A percentile compares a stretch with the other conserved stretches of the same genome.
Conservation (phyloP, 1,139 yeast species). For the Oligophagozyma castellii region DNA sequence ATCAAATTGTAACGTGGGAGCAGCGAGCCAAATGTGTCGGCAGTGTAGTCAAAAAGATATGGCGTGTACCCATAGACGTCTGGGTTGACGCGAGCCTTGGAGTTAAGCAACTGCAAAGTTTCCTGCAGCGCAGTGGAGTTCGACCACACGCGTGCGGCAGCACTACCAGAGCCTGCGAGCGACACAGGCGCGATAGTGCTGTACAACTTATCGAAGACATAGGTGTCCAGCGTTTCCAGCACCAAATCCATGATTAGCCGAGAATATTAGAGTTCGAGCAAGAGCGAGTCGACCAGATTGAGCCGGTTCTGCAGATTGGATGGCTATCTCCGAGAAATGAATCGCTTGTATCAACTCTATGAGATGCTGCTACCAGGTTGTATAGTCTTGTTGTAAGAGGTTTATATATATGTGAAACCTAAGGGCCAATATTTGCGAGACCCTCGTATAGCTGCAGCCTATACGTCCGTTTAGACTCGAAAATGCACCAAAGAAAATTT, state of each 20-base stretch:
- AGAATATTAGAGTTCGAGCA: too few relatives aligned
- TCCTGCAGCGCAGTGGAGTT: slow-evolving; percentile 14
- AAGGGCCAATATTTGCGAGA: too few relatives aligned
- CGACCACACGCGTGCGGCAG: slow-evolving; percentile 11
- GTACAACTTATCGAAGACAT: slow-evolving; percentile 55
- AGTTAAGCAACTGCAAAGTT: slow-evolving; percentile 9
- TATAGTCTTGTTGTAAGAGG: too few relatives aligned
- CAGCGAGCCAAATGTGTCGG: slow-evolving; percentile 45
- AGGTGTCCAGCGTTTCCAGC: slow-evolving; percentile 64
- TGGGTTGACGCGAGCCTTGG: slow-evolving; percentile 11
- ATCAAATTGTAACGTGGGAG: slow-evolving; percentile 57
- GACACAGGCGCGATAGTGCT: slow-evolving; percentile 45
- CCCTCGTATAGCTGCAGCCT: too few relatives aligned
- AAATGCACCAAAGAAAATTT: too few relatives aligned
- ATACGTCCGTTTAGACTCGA: too few relatives aligned
- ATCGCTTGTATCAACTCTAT: too few relatives aligned
- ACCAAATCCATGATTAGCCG: slow-evolving; percentile 73
- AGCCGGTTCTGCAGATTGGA: too few relatives aligned
- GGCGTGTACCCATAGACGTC: slow-evolving; percentile 38
- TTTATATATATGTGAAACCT: too few relatives aligned
- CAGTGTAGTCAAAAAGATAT: slow-evolving; percentile 35
- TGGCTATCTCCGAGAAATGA: too few relatives aligned
- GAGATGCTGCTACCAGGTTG: too few relatives aligned
- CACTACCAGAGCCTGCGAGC: slow-evolving; percentile 22
- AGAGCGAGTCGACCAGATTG: too few relatives aligned